A percentile compares a stretch with the other conserved stretches of the same genome.
Conservation (phyloP, 2,329 filamentous ascomycete genomes). For the Cryphonectria parasitica region DNA sequence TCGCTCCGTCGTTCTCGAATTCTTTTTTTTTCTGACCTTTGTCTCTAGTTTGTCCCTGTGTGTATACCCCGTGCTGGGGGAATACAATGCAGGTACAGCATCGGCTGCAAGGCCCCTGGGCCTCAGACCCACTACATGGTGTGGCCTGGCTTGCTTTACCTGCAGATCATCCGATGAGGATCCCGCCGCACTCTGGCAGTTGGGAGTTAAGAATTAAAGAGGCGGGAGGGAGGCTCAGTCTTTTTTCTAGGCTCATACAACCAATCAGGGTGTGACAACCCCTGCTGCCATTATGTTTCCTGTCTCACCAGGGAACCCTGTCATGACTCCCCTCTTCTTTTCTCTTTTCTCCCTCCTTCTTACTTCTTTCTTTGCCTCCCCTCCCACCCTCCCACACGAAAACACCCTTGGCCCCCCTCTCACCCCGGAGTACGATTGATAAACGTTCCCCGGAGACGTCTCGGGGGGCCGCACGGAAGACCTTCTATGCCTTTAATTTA, state of each 20-base stretch:
- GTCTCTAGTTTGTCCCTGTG: background rate
- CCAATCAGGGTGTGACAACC: conserved; percentile 16
- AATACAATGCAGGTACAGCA: background rate
- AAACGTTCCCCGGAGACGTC: conserved; percentile 8
- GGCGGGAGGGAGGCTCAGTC: conserved; percentile 2
- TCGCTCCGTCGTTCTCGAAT: background rate
- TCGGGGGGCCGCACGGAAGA: conserved; percentile 8
- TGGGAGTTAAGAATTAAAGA: background rate
- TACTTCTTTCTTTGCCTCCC: background rate
- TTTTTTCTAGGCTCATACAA: background rate
- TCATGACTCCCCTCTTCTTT: background rate
- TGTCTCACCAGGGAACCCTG: background rate
- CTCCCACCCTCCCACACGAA: background rate
- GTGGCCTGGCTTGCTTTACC: conserved; percentile 4
- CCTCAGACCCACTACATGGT: background rate
- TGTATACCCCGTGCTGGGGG: background rate
- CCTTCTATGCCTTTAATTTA: conserved; percentile 26
- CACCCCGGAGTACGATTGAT: background rate
- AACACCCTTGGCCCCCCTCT: conserved; percentile 3
- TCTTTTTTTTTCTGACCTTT: background rate
- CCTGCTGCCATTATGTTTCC: conserved; percentile 9
- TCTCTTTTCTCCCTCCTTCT: background rate
- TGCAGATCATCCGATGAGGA: conserved; percentile 15
- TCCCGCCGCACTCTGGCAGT: background rate
- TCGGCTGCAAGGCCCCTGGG: background rate